Evolutionary conservation across 306 rosid genomes (phyloP).

Genomic region (Dryas octopetala): DNA sequence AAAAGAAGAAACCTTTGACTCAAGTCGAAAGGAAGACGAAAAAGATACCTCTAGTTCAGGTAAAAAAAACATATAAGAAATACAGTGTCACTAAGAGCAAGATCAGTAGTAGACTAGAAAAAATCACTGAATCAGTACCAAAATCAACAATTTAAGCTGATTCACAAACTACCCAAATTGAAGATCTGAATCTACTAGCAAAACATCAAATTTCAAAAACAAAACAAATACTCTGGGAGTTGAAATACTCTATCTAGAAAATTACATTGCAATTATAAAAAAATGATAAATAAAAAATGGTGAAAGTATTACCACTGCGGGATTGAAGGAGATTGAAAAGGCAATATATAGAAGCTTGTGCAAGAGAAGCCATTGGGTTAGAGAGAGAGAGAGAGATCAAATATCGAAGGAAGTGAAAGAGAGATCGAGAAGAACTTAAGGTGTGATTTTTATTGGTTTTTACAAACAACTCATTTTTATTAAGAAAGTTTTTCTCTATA

Average conservation of each 20-base stretch:
- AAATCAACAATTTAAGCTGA: background rate
- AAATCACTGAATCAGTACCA: background rate
- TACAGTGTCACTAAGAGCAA: background rate
- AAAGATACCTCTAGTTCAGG: too few species aligned
- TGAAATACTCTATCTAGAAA: background rate
- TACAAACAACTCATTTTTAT: too few species aligned
- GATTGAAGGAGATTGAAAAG: slow-evolving; percentile 21
- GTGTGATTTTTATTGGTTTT: too few species aligned
- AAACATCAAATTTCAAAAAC: background rate
- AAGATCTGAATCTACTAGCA: background rate
- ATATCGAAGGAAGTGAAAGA: slow-evolving; percentile 1
- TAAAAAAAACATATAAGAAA: too few species aligned
- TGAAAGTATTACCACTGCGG: slow-evolving; percentile 12
- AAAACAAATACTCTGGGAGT: background rate
- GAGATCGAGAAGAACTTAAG: background rate
- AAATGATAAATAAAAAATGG: background rate
- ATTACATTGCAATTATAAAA: background rate
- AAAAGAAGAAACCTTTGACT: too few species aligned
- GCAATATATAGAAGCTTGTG: slow-evolving; percentile 1
- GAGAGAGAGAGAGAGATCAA: slow-evolving; percentile 7
- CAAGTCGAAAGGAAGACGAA: too few species aligned
- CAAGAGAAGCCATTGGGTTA: slow-evolving; percentile 17
- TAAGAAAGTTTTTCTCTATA: too few species aligned
- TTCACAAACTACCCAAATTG: background rate
- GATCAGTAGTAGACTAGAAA: background rate